These are phyloP conservation scores for Asterionellopsis glacialis DNA, from an alignment of 108 stramenopile species.

Conservation along the genomic window DNA sequence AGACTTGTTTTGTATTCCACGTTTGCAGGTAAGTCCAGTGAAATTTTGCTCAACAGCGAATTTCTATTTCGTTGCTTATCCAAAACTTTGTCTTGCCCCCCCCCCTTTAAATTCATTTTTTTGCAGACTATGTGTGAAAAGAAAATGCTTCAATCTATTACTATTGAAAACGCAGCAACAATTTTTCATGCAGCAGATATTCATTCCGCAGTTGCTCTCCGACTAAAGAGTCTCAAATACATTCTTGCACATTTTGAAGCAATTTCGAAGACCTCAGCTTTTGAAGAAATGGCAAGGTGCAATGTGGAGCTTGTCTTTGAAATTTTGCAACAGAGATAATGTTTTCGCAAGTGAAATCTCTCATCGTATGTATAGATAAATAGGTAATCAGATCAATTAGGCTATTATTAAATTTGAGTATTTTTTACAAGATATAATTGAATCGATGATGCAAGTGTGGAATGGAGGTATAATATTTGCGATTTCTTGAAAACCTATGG, in stretches of 20 bases:
- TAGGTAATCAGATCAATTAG: too few species aligned
- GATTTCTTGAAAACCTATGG: too few species aligned
- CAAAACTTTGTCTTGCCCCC: too few species aligned
- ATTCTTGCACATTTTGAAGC: slow-evolving; percentile 93
- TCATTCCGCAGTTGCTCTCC: slow-evolving; percentile 82
- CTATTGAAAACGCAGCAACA: slow-evolving; percentile 90
- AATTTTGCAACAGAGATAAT: slow-evolving; percentile 40
- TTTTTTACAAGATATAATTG: too few species aligned
- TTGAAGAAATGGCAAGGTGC: slow-evolving; percentile 95
- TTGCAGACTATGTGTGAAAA: slow-evolving; percentile 93
- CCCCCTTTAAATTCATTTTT: too few species aligned
- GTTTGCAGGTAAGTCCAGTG: slow-evolving; percentile 29
- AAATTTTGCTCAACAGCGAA: too few species aligned
- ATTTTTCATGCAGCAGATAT: slow-evolving; percentile 95
- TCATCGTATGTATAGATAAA: too few species aligned
- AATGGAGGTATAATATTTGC: too few species aligned
- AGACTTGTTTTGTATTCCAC: slow-evolving; percentile 93
- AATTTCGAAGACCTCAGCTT: slow-evolving; percentile 81
- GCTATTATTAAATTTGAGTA: too few species aligned
- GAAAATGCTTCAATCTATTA: slow-evolving; percentile 85
- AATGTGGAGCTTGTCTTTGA: slow-evolving; percentile 98
- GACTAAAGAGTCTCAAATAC: slow-evolving; percentile 87
- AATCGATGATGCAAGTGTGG: too few species aligned
- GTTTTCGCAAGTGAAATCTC: too few species aligned
- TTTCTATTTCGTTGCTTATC: too few species aligned